Conservation (phyloP, 257 asterid species). For the Nicotiana tomentosiformis region DNA sequence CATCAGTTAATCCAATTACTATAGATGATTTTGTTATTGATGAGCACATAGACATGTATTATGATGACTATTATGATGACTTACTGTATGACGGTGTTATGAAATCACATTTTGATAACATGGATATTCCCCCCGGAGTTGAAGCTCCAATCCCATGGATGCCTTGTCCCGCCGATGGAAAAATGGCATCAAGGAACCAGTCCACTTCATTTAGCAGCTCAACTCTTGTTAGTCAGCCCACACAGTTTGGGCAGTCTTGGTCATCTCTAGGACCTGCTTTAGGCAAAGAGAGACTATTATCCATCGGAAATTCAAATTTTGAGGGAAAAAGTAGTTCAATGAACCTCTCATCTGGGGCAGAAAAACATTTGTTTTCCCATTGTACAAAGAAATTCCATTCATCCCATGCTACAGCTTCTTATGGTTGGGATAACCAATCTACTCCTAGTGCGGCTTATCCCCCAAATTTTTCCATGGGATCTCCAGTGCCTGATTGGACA, state of each 20-base stretch:
- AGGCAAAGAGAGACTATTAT: slow-evolving; percentile 19
- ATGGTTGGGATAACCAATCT: slow-evolving; percentile 9
- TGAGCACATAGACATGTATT: slow-evolving; percentile 45
- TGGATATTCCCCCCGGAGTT: slow-evolving; percentile 78
- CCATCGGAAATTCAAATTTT: slow-evolving; percentile 21
- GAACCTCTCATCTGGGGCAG: slow-evolving; percentile 9
- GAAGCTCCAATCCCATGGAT: slow-evolving; percentile 81
- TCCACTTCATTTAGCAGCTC: slow-evolving; percentile 21
- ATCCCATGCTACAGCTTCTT: not conserved
- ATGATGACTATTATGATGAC: slow-evolving; percentile 55
- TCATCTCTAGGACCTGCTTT: slow-evolving; percentile 9
- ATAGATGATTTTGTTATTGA: slow-evolving; percentile 44
- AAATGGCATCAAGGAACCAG: slow-evolving; percentile 17
- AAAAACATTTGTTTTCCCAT: slow-evolving; percentile 2
- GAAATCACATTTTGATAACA: slow-evolving; percentile 61
- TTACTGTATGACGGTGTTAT: slow-evolving; percentile 37
- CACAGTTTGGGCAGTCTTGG: slow-evolving; percentile 24
- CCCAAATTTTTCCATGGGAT: slow-evolving; percentile 14
- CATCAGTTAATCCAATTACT: slow-evolving; percentile 23
- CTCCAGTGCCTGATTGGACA: slow-evolving; percentile 17
- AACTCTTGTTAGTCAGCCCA: slow-evolving; percentile 10
- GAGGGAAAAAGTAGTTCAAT: slow-evolving; percentile 14
- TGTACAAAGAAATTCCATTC: slow-evolving; percentile 19
- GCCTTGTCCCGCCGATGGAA: slow-evolving; percentile 19
- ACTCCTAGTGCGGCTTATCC: not conserved